A percentile compares a stretch with the other conserved stretches of the same genome.
These are phyloP conservation scores for Teunomyces gatunensis DNA, from an alignment of 805 yeast genomes.

Conservation along the genomic window DNA sequence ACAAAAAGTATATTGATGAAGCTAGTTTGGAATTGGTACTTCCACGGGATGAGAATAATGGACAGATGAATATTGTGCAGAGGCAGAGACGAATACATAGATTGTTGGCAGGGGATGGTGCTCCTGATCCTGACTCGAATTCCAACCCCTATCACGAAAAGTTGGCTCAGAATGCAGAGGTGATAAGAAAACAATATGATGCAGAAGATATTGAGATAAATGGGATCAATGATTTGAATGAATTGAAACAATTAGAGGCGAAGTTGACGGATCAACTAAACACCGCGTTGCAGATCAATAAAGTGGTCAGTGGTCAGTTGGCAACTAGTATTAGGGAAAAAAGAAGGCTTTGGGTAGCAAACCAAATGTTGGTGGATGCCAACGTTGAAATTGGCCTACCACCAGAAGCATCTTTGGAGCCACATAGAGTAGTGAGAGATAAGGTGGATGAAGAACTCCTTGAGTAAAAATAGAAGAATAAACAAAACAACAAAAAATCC, in stretches of 20 bases:
- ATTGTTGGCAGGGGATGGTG: conserved; percentile 5
- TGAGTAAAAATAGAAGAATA: not conserved
- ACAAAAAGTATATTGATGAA: conserved; percentile 16
- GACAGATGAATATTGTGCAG: conserved; percentile 6
- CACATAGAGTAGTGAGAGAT: conserved; percentile 14
- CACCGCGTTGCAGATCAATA: conserved; percentile 39
- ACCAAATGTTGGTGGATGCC: conserved; percentile 44
- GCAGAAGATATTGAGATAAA: conserved; percentile 9
- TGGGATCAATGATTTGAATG: conserved; percentile 13
- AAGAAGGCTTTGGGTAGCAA: conserved; percentile 39
- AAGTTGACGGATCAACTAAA: conserved; percentile 29
- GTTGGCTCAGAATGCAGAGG: conserved; percentile 8
- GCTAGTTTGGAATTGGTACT: conserved; percentile 11
- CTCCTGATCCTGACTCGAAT: conserved; percentile 1
- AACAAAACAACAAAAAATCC: not conserved
- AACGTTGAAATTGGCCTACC: conserved; percentile 39
- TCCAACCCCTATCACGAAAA: conserved; percentile 6
- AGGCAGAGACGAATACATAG: conserved; percentile 6
- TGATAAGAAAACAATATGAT: not conserved
- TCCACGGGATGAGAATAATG: conserved; percentile 1
- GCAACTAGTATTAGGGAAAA: conserved; percentile 23
- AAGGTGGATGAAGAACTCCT: conserved; percentile 16
- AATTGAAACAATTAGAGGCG: conserved; percentile 21
- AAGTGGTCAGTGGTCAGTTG: conserved; percentile 32
- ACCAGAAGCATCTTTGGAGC: conserved; percentile 11